A percentile compares a stretch with the other conserved stretches of the same genome.
Evolutionary conservation across 345 rosid species (phyloP).

Genomic region (Laguncularia racemosa): DNA sequence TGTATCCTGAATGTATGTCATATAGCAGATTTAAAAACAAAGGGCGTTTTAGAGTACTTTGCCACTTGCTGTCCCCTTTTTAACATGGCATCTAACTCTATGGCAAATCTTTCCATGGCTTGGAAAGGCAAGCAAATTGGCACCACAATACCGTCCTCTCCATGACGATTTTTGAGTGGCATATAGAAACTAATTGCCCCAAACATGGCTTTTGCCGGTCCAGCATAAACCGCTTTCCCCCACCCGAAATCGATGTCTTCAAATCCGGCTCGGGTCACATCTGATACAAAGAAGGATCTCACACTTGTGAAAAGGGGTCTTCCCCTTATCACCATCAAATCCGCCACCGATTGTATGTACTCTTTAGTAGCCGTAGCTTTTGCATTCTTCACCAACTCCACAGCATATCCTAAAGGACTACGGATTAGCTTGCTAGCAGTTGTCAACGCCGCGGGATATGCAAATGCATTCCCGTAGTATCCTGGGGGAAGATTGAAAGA

Average conservation of each 20-base stretch:
- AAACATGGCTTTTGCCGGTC: background rate
- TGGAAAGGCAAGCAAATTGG: background rate
- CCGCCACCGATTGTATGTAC: conserved; percentile 9
- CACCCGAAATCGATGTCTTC: conserved; percentile 16
- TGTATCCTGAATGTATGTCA: no score
- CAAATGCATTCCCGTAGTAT: conserved; percentile 13
- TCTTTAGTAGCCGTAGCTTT: conserved; percentile 6
- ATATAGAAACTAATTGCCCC: background rate
- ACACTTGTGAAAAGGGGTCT: background rate
- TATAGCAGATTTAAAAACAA: no score
- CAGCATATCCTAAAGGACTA: conserved; percentile 11
- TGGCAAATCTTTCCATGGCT: no score
- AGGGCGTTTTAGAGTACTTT: no score
- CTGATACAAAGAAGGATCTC: background rate
- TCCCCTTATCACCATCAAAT: conserved; percentile 8
- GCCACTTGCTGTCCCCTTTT: no score
- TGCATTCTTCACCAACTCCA: conserved; percentile 12
- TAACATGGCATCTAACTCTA: no score
- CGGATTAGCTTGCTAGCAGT: conserved; percentile 1
- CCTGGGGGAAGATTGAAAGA: conserved; percentile 11
- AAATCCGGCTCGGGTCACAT: conserved; percentile 5
- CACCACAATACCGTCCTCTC: conserved; percentile 10
- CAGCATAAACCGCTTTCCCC: conserved; percentile 10
- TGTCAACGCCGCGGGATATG: conserved; percentile 8
- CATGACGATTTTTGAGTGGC: conserved; percentile 5